Evolutionary conservation across 208 protist genomes (phyloP), one percentile per base, ranked within the genome.

Genomic region (Leptomonas pyrrhocoris): DNA sequence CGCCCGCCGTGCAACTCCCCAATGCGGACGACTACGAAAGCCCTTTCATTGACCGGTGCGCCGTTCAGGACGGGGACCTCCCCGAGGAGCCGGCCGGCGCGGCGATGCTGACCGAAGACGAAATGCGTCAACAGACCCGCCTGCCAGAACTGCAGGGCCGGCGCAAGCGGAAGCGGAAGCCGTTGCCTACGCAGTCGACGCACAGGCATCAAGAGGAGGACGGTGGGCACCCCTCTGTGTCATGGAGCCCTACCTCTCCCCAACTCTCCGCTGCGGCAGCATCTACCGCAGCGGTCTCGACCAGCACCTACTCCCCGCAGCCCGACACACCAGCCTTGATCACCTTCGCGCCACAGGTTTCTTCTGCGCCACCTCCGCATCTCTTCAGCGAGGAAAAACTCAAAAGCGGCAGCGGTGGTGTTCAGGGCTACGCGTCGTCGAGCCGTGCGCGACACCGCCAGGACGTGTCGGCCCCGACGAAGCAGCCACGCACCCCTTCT

Each of bases 1-100:
- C 36, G 25, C 50, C 51, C 11, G 30, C 67, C 3, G 55, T 86
- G 46, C 55, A 76, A 36, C 58, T 87, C 2, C 86, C 80, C 1
- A 73, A 85, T 34, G 50, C 45, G 0, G 69, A 79, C 13, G 68
- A 62, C 5, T 87, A 83, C 53, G 61, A 63, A 21, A 81, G 67
- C n/a, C 81, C 87, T 13, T 83, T 81, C 31, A 54, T 93, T 15
- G 62, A 85, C 49, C 43, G 11, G 25, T 51, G 23, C 36, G 34
- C 38, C 27, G 25, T 12, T 18, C 40, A 19, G 5, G 51, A 40
- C n/a, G 59, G 43, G 3, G 45, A 27, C 25, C 59, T 58, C n/a
- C 58, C 73, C 1, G 59, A 38, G 43, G 30, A 50, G 27, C 73
- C 66, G 2, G 31, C 21, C 0, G 64, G 58, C 1, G 56, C 71